phyloP scores from a whole-genome alignment of 2,329 filamentous ascomycete genomes.

The Aschersonia sp. region DNA sequence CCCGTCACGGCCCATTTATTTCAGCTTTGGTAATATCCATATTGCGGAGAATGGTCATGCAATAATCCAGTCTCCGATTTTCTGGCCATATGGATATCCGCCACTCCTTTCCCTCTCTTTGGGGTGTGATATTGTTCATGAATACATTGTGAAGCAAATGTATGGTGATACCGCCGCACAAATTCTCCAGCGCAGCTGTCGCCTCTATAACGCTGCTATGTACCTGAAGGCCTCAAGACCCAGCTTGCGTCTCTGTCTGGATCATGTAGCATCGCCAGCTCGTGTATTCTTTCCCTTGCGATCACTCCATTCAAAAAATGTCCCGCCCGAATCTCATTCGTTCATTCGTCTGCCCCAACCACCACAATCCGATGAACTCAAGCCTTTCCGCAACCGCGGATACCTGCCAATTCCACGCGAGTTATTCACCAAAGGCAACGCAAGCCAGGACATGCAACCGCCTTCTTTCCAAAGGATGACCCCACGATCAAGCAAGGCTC shows the following conservation, averaged over 20 bases:
- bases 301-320: constrained; percentile 31
- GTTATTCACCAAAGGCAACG: constrained; percentile 50
- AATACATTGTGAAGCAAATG: no score
- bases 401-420: constrained; percentile 71
- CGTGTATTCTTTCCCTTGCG: constrained; percentile 19
- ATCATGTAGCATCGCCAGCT: background rate
- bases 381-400: constrained; percentile 47
- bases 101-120: no score
- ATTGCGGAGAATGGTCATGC: no score
- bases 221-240: no score
- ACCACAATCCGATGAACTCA: constrained; percentile 49
- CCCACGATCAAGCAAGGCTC: constrained; percentile 32
- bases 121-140: no score
- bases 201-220: no score
- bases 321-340: constrained; percentile 74
- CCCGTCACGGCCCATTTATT: background rate
- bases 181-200: no score
- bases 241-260: no score
- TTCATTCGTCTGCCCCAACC: constrained; percentile 73
- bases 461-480: constrained; percentile 48
- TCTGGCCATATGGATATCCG: no score
- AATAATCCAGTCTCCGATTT: no score
- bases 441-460: constrained; percentile 43
- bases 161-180: no score
- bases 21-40: no score